phyloP scores from a whole-genome alignment of 352 stramenopile genomes.

The Globisporangium heterothallicum region DNA sequence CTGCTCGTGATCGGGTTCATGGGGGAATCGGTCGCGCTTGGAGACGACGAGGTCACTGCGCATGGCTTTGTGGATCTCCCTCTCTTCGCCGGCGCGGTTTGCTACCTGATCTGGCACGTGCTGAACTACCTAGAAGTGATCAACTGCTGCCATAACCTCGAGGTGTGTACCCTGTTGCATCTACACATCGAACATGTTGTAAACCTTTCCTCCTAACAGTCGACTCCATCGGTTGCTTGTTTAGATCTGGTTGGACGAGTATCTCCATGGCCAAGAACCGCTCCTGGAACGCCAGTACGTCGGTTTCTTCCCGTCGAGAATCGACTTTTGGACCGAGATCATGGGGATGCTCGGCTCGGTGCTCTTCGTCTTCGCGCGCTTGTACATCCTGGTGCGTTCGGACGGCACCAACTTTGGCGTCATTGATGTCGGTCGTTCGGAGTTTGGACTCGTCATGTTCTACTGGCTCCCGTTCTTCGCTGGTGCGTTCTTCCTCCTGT shows the following conservation, averaged over 20 bases:
- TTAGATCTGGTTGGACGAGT: slow-evolving; percentile 79
- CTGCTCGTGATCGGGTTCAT: slow-evolving; percentile 56
- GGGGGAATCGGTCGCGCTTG: slow-evolving; percentile 50
- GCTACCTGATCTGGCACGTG: slow-evolving; percentile 49
- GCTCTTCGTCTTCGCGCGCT: slow-evolving; percentile 55
- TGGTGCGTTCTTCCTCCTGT: slow-evolving; percentile 68
- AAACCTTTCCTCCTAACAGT: neutral
- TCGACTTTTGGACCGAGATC: slow-evolving; percentile 76
- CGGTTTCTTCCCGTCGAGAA: slow-evolving; percentile 75
- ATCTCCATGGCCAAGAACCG: slow-evolving; percentile 70
- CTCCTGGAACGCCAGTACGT: slow-evolving; percentile 62
- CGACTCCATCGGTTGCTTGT: neutral
- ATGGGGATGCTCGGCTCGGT: slow-evolving; percentile 56
- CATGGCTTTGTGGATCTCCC: slow-evolving; percentile 54
- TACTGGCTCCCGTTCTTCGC: slow-evolving; percentile 83
- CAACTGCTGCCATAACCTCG: slow-evolving; percentile 85
- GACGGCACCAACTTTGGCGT: slow-evolving; percentile 72
- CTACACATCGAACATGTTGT: neutral
- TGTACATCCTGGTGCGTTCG: slow-evolving; percentile 46
- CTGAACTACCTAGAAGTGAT: slow-evolving; percentile 84
- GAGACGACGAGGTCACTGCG: slow-evolving; percentile 18
- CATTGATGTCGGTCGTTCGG: slow-evolving; percentile 56
- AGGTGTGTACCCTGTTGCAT: slow-evolving; percentile 18
- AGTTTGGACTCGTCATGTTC: slow-evolving; percentile 60
- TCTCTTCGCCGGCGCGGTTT: slow-evolving; percentile 49